Conservation (phyloP, 208 protist genomes). For the Novymonas esmeraldas region DNA sequence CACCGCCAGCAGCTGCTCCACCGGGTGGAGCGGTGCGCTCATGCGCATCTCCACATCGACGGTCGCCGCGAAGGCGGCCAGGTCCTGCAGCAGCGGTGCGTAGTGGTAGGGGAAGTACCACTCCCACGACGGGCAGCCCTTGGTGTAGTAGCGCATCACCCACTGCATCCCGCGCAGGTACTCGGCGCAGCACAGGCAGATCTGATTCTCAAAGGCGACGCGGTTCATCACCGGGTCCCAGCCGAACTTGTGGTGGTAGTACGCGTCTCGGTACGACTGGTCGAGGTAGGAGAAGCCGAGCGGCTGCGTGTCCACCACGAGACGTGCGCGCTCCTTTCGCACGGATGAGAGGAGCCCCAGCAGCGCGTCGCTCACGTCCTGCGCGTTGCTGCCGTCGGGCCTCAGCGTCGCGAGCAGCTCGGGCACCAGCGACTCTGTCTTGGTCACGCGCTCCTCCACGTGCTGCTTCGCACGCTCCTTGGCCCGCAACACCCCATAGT, state of each 20-base stretch:
- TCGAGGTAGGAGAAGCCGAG: conserved; percentile 84
- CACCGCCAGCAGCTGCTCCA: conserved; percentile 98
- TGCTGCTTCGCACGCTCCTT: conserved; percentile 75
- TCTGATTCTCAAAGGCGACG: conserved; percentile 63
- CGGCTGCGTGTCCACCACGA: conserved; percentile 71
- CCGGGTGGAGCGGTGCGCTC: conserved; percentile 93
- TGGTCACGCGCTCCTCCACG: conserved; percentile 72
- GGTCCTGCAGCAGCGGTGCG: conserved; percentile 95
- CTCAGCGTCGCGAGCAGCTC: conserved; percentile 27
- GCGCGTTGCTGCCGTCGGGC: conserved; percentile 45
- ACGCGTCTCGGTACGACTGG: conserved; percentile 70
- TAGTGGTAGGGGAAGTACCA: conserved; percentile 99
- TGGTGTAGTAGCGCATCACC: conserved; percentile 99
- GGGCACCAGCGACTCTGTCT: conserved; percentile 40
- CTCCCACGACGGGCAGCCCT: conserved; percentile 96
- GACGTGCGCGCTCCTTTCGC: conserved; percentile 62
- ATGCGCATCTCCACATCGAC: conserved; percentile 78
- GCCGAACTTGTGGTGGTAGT: conserved; percentile 88
- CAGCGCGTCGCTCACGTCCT: conserved; percentile 63
- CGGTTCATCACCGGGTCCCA: conserved; percentile 52
- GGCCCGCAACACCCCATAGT: conserved; percentile 52
- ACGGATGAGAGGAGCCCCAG: conserved; percentile 45
- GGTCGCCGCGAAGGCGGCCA: conserved; percentile 54
- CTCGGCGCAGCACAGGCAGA: conserved; percentile 70
- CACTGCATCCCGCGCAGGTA: conserved; percentile 98